These are phyloP conservation scores for Penicillium freii DNA, from an alignment of 2,329 filamentous ascomycete species.

Conservation along the genomic window DNA sequence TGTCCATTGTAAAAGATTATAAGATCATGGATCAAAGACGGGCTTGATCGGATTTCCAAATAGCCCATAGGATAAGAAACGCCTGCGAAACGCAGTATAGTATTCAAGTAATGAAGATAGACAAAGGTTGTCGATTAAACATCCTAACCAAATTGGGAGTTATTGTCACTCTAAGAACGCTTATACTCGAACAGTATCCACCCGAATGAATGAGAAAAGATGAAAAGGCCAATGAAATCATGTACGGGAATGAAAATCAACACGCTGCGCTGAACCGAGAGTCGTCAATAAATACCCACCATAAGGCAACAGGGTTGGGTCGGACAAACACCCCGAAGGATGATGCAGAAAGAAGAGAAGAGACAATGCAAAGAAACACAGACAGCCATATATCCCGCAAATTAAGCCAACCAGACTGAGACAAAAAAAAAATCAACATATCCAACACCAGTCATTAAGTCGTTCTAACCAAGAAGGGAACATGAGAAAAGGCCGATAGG, in stretches of 20 bases:
- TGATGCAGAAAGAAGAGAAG: constrained; percentile 7
- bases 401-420: constrained; percentile 14
- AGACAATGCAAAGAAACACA: constrained; percentile 13
- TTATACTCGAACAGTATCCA: constrained; percentile 8
- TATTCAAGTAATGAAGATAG: neutral
- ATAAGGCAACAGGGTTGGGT: neutral
- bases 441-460: constrained; percentile 31
- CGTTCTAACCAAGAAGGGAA: constrained; percentile 23
- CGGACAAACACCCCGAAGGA: constrained; percentile 4
- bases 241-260: constrained; percentile 19
- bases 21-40: neutral
- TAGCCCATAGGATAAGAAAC: neutral
- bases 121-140: constrained; percentile 10
- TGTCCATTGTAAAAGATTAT: neutral
- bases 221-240: constrained; percentile 14
- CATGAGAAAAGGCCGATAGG: constrained; percentile 7
- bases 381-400: constrained; percentile 14
- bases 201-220: constrained; percentile 11
- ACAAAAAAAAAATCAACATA: constrained; percentile 6
- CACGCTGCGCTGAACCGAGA: constrained; percentile 21
- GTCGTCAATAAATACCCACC: constrained; percentile 5
- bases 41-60: neutral
- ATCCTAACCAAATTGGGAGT: constrained; percentile 1
- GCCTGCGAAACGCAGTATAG: neutral
- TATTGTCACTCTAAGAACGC: constrained; percentile 7